A percentile compares a stretch with the other conserved stretches of the same genome.
Evolutionary conservation across 805 yeast genomes (phyloP).

Genomic region (Suhomyces sp.): DNA sequence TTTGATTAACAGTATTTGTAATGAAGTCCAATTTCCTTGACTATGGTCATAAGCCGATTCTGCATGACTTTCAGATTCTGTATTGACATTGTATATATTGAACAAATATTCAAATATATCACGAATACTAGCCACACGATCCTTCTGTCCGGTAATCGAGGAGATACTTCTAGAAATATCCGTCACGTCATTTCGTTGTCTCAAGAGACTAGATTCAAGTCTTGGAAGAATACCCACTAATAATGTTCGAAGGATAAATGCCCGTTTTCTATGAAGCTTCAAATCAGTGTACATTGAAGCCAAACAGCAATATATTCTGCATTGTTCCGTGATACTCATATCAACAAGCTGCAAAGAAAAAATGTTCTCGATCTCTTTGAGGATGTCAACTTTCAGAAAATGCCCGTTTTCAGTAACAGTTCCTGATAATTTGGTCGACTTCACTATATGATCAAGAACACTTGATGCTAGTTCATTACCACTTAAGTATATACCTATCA

Average conservation of each 20-base stretch:
- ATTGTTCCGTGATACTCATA: conserved; percentile 47
- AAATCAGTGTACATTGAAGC: conserved; percentile 63
- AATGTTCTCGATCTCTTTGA: conserved; percentile 34
- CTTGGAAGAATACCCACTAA: conserved; percentile 51
- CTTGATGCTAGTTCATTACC: conserved; percentile 40
- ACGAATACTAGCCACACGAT: conserved; percentile 23
- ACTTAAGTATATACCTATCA: conserved; percentile 51
- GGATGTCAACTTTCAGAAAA: conserved; percentile 42
- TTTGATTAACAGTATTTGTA: conserved; percentile 57
- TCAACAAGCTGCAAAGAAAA: conserved; percentile 37
- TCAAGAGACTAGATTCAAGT: conserved; percentile 16
- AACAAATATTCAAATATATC: conserved; percentile 50
- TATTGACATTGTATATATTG: conserved; percentile 52
- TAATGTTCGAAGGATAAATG: conserved; percentile 66
- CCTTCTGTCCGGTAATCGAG: conserved; percentile 7
- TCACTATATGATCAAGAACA: conserved; percentile 46
- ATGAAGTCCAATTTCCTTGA: conserved; percentile 47
- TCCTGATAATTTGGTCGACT: conserved; percentile 26
- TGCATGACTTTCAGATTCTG: conserved; percentile 28
- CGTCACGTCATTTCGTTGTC: conserved; percentile 1
- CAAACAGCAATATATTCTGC: conserved; percentile 62
- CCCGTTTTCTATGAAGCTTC: conserved; percentile 63
- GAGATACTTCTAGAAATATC: conserved; percentile 1
- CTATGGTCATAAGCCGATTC: conserved; percentile 21
- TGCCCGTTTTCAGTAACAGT: conserved; percentile 8